Conservation (phyloP, 2,329 filamentous ascomycete species). For the Lithohypha guttulata region DNA sequence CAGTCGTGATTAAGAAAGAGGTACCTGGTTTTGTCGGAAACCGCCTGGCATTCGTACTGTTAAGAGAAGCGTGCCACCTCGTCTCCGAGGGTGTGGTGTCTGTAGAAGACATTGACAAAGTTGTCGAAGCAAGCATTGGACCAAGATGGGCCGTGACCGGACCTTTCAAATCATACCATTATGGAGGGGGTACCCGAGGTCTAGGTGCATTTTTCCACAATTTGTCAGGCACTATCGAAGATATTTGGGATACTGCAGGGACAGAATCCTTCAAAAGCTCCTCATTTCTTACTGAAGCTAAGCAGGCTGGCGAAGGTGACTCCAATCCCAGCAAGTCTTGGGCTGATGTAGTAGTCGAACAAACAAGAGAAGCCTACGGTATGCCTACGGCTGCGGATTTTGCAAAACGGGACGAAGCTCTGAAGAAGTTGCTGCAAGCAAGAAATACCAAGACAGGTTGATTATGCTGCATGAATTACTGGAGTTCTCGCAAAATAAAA, state of each 20-base stretch:
- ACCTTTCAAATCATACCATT: constrained; percentile 49
- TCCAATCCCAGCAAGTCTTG: constrained; percentile 3
- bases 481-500: too few relatives aligned
- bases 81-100: constrained; percentile 44
- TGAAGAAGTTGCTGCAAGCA: constrained; percentile 1
- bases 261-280: constrained; percentile 20
- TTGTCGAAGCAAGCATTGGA: constrained; percentile 43
- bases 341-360: constrained; percentile 12
- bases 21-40: constrained; percentile 61
- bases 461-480: too few relatives aligned
- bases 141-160: constrained; percentile 46
- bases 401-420: constrained; percentile 3
- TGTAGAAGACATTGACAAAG: constrained; percentile 43
- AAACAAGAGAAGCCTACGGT: constrained; percentile 15
- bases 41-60: constrained; percentile 45
- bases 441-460: background rate
- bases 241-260: constrained; percentile 43
- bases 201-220: constrained; percentile 45
- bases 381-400: constrained; percentile 12
- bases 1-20: constrained; percentile 92
- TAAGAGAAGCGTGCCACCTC: constrained; percentile 45
- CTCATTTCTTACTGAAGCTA: background rate
- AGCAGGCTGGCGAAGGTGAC: background rate
- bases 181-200: constrained; percentile 45
- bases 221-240: constrained; percentile 45